phyloP scores from a whole-genome alignment of 1,284 basidiomycete species.

The Boletus semigastroideus region DNA sequence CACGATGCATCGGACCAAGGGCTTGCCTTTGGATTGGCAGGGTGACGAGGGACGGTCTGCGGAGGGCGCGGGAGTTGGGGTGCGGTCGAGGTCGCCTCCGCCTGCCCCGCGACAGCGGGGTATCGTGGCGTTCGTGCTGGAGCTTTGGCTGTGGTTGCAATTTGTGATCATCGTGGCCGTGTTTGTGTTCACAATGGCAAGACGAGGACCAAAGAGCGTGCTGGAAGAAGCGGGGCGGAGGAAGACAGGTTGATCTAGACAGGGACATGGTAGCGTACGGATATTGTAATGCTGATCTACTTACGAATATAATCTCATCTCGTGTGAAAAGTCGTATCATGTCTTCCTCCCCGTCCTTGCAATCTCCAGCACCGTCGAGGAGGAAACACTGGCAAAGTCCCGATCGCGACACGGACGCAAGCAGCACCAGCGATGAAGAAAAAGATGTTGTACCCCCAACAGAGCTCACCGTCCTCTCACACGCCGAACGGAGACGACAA shows the following conservation, averaged over 20 bases:
- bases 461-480: constrained; percentile 54
- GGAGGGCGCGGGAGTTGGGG: not conserved
- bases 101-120: constrained; percentile 32
- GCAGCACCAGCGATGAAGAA: constrained; percentile 7
- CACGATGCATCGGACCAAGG: constrained; percentile 32
- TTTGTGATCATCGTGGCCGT: constrained; percentile 69
- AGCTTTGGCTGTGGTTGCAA: constrained; percentile 79
- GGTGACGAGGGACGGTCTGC: constrained; percentile 11
- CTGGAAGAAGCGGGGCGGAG: constrained; percentile 51
- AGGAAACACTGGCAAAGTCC: constrained; percentile 22
- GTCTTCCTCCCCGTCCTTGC: constrained; percentile 20
- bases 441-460: constrained; percentile 5
- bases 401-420: constrained; percentile 2
- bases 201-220: constrained; percentile 67
- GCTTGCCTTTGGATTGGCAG: constrained; percentile 12
- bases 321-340: constrained; percentile 5
- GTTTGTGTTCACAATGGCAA: constrained; percentile 77
- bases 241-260: constrained; percentile 31
- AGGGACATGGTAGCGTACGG: constrained; percentile 26
- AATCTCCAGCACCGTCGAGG: constrained; percentile 14
- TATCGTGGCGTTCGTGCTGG: constrained; percentile 53
- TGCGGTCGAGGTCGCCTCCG: constrained; percentile 12
- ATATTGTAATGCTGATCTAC: constrained; percentile 25
- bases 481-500: constrained; percentile 65
- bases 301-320: not conserved